These are phyloP conservation scores for Hondaea fermentalgiana DNA, from an alignment of 108 stramenopile genomes.

Conservation along the genomic window DNA sequence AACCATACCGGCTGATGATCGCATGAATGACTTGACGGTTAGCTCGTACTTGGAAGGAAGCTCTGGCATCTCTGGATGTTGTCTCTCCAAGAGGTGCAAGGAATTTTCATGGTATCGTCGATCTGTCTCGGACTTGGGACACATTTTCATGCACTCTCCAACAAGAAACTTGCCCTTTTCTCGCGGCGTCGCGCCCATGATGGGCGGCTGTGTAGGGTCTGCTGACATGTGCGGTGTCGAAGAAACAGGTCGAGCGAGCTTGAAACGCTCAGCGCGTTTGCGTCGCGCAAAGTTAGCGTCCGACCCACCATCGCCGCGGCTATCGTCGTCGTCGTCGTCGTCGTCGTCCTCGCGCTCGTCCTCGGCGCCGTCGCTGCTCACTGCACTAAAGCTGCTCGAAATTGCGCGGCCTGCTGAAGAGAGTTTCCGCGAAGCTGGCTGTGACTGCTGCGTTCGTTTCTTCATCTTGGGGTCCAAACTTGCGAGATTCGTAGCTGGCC, in stretches of 20 bases:
- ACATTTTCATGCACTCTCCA: neutral
- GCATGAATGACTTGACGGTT: neutral
- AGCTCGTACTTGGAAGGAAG: neutral
- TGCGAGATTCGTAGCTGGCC: neutral
- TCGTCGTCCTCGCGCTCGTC: neutral
- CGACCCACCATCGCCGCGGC: neutral
- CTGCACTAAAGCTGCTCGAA: neutral
- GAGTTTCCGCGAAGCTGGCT: neutral
- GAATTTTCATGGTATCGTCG: neutral
- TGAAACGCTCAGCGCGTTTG: neutral
- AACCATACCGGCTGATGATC: neutral
- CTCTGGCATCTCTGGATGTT: neutral
- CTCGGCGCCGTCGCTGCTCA: neutral
- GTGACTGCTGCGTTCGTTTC: neutral
- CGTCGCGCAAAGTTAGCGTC: neutral
- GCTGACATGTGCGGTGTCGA: neutral
- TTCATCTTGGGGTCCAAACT: neutral
- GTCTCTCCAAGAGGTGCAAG: neutral
- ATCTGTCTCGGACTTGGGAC: neutral
- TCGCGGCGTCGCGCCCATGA: neutral
- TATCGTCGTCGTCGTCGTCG: neutral
- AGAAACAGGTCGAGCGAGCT: neutral
- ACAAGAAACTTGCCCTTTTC: neutral
- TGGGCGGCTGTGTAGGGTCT: neutral
- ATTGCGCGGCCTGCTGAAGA: neutral